Evolutionary conservation across 1,139 yeast genomes (phyloP).

Genomic region (Arxiozyma slooffiae): DNA sequence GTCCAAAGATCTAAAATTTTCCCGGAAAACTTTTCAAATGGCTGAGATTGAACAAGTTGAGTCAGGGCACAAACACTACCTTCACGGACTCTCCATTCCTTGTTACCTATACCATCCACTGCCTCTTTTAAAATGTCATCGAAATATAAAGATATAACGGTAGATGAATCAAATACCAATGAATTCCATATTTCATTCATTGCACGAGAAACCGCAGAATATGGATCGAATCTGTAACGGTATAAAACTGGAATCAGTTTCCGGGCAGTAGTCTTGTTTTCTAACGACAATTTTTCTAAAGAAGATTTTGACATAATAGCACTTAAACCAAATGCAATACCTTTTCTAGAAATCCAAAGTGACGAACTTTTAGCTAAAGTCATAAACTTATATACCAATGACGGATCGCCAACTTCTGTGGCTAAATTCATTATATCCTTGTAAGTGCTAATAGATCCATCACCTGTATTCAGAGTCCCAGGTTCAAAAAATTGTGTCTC

Average conservation of each 20-base stretch:
- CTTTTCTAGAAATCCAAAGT: constrained; percentile 86
- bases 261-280: constrained; percentile 45
- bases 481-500: constrained; percentile 84
- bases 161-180: constrained; percentile 52
- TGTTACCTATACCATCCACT: constrained; percentile 59
- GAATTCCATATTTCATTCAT: constrained; percentile 88
- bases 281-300: constrained; percentile 50
- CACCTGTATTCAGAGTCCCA: constrained; percentile 68
- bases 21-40: constrained; percentile 44
- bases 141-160: constrained; percentile 46
- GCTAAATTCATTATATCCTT: constrained; percentile 79
- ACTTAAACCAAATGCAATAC: constrained; percentile 89
- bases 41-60: constrained; percentile 57
- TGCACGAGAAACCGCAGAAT: constrained; percentile 58
- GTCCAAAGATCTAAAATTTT: constrained; percentile 67
- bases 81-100: constrained; percentile 91
- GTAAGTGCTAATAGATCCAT: constrained; percentile 81
- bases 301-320: constrained; percentile 73
- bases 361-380: constrained; percentile 81
- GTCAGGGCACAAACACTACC: constrained; percentile 72
- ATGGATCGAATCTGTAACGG: constrained; percentile 82
- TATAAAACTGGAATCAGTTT: constrained; percentile 72
- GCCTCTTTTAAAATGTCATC: constrained; percentile 55
- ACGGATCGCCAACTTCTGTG: constrained; percentile 90
- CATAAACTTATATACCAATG: constrained; percentile 90